Evolutionary conservation across 345 rosid species (phyloP), one percentile per base, ranked within the genome.

Genomic region (Boechera divaricarpa): DNA sequence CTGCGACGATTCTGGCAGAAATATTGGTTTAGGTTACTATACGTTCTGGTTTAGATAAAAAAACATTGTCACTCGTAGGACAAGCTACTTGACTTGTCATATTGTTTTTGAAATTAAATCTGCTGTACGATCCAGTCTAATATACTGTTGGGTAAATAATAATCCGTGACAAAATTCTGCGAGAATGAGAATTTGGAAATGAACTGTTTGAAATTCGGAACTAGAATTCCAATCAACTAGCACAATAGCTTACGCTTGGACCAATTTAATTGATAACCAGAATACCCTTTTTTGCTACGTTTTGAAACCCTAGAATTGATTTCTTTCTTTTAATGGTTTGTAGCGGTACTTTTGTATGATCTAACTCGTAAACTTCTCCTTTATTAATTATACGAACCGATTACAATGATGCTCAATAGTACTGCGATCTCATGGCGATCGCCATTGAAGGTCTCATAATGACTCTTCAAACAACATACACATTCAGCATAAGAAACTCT

Each of bases 51-150:
- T 15, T 47, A 58, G 79, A 42, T 63, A 44, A 47, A 13, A 21
- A 24, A 66, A 10, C 15, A 67, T 67, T 48, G 32, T 12, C 42
- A 36, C 39, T 66, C 16, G 0, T 74, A 32, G 36, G 57, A 54
- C 36, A 55, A 64, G 56, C 57, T 57, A 29, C 24, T 26, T 0
- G 10, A 26, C 41, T 73, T 38, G 62, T 49, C 42, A 47, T 36
- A 57, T 57, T 75, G 65, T 24, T 55, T 64, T 18, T 6, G 1
- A 54, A 38, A 16, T 42, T 39, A 39, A 48, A 72, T 51, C 36
- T 71, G 67, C 56, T 0, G 55, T 31, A 56, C 18, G 32, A 36
- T 66, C 18, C 16, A 35, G 26, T 69, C 39, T 56, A 32, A 16
- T 42, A 7, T 6, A 63, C 3, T 24, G 32, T 4, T 24, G 48